Conservation (phyloP, 202 grass and related monocot genomes). For the Hordeum pubiflorum region DNA sequence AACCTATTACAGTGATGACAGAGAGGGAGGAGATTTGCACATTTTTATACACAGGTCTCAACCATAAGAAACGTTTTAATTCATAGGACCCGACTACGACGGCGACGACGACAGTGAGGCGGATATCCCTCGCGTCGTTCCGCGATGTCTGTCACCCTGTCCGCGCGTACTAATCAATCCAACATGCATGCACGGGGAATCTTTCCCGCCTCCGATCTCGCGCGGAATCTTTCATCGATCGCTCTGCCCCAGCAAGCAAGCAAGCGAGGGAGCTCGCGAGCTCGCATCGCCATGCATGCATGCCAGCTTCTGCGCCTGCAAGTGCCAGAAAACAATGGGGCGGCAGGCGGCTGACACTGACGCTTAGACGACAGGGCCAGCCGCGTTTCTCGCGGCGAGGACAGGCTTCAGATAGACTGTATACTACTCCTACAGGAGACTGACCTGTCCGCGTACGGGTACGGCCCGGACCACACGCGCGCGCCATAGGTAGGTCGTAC, state of each 20-base stretch:
- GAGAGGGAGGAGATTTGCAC: background rate
- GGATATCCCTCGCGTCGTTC: slow-evolving; percentile 26
- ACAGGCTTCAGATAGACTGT: background rate
- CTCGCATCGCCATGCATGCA: background rate
- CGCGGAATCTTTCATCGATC: slow-evolving; percentile 37
- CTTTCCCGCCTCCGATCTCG: slow-evolving; percentile 3
- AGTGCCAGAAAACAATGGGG: slow-evolving; percentile 15
- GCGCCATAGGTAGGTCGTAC: too few species aligned
- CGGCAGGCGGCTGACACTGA: background rate
- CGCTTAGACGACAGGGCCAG: background rate
- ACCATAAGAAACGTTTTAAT: background rate
- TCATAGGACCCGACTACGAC: background rate
- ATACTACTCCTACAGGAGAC: background rate
- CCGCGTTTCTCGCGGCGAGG: slow-evolving; percentile 30
- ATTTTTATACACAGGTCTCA: background rate
- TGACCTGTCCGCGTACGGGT: background rate
- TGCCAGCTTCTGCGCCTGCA: background rate
- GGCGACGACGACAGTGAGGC: slow-evolving; percentile 2
- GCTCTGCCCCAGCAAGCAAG: background rate
- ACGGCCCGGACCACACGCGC: too few species aligned
- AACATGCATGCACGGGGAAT: background rate
- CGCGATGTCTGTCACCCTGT: slow-evolving; percentile 12
- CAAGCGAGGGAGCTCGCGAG: too few species aligned
- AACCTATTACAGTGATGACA: too few species aligned
- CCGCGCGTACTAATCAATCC: background rate